A percentile compares a stretch with the other conserved stretches of the same genome.
Conservation (phyloP, 129 eudicot species). For the Heracleum sosnowskyi region DNA sequence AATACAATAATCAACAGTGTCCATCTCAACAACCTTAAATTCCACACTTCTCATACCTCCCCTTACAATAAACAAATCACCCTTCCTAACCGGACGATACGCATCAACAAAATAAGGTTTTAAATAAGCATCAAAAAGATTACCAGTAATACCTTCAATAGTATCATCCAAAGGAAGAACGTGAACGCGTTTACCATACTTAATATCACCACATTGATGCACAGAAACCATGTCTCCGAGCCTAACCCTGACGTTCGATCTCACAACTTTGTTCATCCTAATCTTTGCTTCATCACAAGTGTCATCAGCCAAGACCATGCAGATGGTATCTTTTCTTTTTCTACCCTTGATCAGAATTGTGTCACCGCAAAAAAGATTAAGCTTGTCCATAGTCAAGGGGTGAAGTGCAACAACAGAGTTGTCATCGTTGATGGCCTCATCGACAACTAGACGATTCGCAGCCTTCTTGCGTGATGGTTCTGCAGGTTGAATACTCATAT, state of each 20-base stretch:
- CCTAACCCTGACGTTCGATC: constrained; percentile 72
- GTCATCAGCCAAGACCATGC: constrained; percentile 90
- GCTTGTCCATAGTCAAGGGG: constrained; percentile 32
- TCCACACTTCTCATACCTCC: constrained; percentile 97
- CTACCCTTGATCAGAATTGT: constrained; percentile 45
- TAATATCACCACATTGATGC: constrained; percentile 83
- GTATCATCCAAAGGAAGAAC: constrained; percentile 93
- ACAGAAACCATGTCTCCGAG: constrained; percentile 94
- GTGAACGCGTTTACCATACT: constrained; percentile 88
- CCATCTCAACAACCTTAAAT: constrained; percentile 79
- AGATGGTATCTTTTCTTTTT: constrained; percentile 78
- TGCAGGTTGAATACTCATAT: constrained; percentile 57
- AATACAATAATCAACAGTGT: constrained; percentile 81
- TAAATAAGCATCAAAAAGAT: constrained; percentile 72
- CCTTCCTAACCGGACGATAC: constrained; percentile 76
- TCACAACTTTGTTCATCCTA: constrained; percentile 82
- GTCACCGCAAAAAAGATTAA: not conserved
- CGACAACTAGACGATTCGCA: constrained; percentile 77
- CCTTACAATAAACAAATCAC: constrained; percentile 77
- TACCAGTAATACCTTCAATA: constrained; percentile 83
- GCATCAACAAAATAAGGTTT: constrained; percentile 89
- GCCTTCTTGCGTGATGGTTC: constrained; percentile 87
- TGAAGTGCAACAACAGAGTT: constrained; percentile 83
- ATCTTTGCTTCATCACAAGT: constrained; percentile 83
- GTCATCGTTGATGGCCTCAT: constrained; percentile 79